Evolutionary conservation across 441 rosid species (phyloP), one percentile per base, ranked within the genome.

Genomic region (Dalechampia spathulata): DNA sequence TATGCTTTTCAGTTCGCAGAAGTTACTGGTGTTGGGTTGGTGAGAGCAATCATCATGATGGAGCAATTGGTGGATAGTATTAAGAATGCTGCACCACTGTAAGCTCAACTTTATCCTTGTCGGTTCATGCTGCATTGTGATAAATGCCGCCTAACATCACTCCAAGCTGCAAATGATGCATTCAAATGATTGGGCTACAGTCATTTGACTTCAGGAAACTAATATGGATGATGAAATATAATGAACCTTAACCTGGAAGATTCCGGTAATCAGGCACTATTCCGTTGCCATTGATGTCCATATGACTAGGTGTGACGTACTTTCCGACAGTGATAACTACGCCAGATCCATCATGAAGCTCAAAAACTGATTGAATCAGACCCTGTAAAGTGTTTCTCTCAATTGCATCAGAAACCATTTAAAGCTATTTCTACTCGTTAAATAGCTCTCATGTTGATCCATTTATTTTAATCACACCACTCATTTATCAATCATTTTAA

Each of bases 221-320:
- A 19, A 32, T 14, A 14, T 15, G 6, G 38, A 39, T 8, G 22
- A 13, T 32, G 11, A 40, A 40, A 30, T 22, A 52, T 13, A 17
- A 42, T 40, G 60, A 43, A 22, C 16, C 49, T 53, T 81, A 36
- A 88, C 96, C 94, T 65, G 94, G 98, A 58, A 84, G 28, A 39
- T 68, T 78, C 62, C 51, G 67, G 70, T 62, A 84, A 65, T 92
- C 95, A 28, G 94, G 90, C 61, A 88, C 88, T 17, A 88, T 86
- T 62, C 98, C 96, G 32, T 85, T 86, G 62, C 98, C 96, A 64
- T 92, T 92, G 68, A 89, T 83, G 72, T 92, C 96, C 87, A 72
- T 63, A 57, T 80, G 95, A 64, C 83, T 82, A 32, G 96, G 96
- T n/a, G 96, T 92, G 42, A 80, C 94, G 57, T 89, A 89, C 73